Evolutionary conservation across 495 filamentous ascomycete species (phyloP), one percentile per base, ranked within the genome.

Genomic region (Xylaria palmicola): DNA sequence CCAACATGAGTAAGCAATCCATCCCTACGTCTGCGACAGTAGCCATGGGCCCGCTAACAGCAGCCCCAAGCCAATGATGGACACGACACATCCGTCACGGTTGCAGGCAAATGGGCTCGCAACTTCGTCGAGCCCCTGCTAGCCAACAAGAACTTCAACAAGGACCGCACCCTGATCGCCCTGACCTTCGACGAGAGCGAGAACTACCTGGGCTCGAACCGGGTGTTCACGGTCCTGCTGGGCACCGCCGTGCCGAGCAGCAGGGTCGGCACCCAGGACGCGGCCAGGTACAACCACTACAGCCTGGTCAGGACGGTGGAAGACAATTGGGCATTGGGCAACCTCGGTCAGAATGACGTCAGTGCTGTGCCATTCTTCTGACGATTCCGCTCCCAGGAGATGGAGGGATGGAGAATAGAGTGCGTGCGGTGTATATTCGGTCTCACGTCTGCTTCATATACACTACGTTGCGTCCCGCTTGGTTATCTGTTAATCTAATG

Each of bases 271-370:
- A 87, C 84, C 12, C 81, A 70, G 5, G 87, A 90, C 64, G 66
- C 77, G 65, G 84, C 78, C 40, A 87, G 81, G 75, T 90, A 89
- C 74, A 83, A 77, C 62, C 86, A 89, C 72, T 89, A 87, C 78
- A 86, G 81, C 20, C 74, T 79, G 52, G 79, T 88, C 57, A 76
- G 86, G 10, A 84, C 85, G 27, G 76, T 88, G 15, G 77, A 81
- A 36, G 82, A 81, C 13, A 90, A 90, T 74, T 86, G 76, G 76
- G 65, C 63, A 43, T 59, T 74, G 24, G 63, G 62, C 24, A 64
- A 68, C 32, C 66, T 74, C 12, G 72, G 72, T 29, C 41, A 60
- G 19, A 60, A 60, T 26, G 57, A 60, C 36, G 57, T 60, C 45
- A n/a, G 13, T 43, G 57, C 57, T 2, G 48, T 48, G 22, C 12